Percentiles rank a stretch among this genome's conserved stretches.
These are phyloP conservation scores for Serendipita sp. DNA, from an alignment of 1,284 basidiomycete species.

Conservation along the genomic window DNA sequence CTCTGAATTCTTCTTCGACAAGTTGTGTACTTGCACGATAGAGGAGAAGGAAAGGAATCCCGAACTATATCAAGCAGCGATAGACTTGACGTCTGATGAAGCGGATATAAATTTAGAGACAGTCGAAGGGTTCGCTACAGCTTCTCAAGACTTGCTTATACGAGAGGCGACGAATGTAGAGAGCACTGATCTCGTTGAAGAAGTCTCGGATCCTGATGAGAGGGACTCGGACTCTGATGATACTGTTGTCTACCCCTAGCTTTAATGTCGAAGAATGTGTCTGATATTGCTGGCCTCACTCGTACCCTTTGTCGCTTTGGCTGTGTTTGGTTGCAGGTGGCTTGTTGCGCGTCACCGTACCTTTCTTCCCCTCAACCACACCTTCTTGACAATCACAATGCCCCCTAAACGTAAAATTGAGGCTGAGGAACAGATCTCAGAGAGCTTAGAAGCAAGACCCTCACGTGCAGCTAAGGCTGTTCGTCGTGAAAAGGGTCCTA, in stretches of 20 bases:
- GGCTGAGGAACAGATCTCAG: neutral
- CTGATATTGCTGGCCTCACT: too few relatives aligned
- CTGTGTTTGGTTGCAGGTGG: neutral
- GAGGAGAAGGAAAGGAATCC: conserved; percentile 9
- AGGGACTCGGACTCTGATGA: too few relatives aligned
- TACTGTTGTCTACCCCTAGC: too few relatives aligned
- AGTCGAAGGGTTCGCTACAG: conserved; percentile 25
- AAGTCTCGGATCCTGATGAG: neutral
- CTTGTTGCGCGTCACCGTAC: neutral
- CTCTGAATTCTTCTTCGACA: conserved; percentile 29
- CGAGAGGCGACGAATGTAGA: neutral
- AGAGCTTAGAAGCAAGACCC: neutral
- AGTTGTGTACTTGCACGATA: conserved; percentile 39
- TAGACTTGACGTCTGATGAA: conserved; percentile 11
- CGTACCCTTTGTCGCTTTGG: too few relatives aligned
- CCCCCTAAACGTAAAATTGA: neutral
- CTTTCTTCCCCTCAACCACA: neutral
- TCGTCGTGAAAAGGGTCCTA: neutral
- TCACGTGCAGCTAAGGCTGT: neutral
- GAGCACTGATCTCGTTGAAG: neutral
- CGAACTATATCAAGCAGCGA: neutral
- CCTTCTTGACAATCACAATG: neutral
- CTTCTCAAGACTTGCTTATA: conserved; percentile 19
- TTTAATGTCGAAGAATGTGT: too few relatives aligned
- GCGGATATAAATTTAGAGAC: conserved; percentile 23